Base-by-base conservation (phyloP, 495 filamentous ascomycete genomes). In the Amniculicola lignicola region DNA sequence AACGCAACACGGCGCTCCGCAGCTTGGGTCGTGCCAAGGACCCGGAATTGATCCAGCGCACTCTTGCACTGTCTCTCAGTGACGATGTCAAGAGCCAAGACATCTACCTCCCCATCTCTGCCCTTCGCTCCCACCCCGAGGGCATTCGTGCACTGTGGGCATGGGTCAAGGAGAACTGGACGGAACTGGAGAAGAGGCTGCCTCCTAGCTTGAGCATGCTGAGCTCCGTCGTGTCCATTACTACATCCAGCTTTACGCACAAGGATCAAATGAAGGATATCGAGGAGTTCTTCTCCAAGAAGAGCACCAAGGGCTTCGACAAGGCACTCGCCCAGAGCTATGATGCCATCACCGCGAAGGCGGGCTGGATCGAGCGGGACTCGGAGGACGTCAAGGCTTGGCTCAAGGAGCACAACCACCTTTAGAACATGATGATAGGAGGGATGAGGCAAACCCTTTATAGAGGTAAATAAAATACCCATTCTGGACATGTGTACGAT, bases 21-120 rank as follows among this genome's bases (percentile, higher is more conserved):
- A 82, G 82, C 55, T 78, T 98, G 7, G 91, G 93, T 41, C 81
- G 89, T 45, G 82, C 89, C 25, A 85, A 86, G 59, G 75, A 85
- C 38, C 82, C 87, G 12, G 79, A 83, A 44, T 82, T 96, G 40
- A 92, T 96, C 71, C 70, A 89, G 69, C 82, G 83, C 50, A 92
- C 90, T 1, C 79, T 98, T 15, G 77, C 71, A 7, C 74, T 95
- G 28, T 82, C 90, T 37, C 77, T 88, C 54, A 82, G 84, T 70
- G 79, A 84, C 35, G 87, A 95, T 56, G 89, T 98, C 70, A 94
- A 95, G 76, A 90, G 85, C 61, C 93, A 98, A 73, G 93, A 98
- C 36, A 84, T 98, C 60, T 97, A 96, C 75, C 83, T 96, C 66
- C 93, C 83, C 2, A 73, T 94, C 22, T 78, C 80, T 33, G 88